These are phyloP conservation scores for Xylariaceae sp. DNA, from an alignment of 2,329 filamentous ascomycete species.

Conservation along the genomic window DNA sequence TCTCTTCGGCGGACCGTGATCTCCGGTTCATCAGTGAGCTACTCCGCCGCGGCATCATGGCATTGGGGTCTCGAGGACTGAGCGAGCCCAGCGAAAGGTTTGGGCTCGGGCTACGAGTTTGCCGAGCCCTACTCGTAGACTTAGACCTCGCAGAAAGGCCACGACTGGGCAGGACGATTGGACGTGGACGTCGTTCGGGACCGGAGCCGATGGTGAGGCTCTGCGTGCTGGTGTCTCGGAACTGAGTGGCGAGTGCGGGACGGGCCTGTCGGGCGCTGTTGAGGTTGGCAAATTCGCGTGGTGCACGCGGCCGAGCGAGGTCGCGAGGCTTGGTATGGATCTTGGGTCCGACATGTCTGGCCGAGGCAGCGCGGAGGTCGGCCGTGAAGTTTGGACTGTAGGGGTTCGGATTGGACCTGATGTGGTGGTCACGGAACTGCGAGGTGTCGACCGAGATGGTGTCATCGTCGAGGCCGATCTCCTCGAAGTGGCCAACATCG, in stretches of 20 bases:
- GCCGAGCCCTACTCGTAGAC: constrained; percentile 30
- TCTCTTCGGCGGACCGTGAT: constrained; percentile 64
- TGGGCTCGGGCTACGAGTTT: constrained; percentile 44
- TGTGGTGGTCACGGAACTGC: constrained; percentile 26
- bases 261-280: constrained; percentile 34
- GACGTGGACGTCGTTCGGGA: constrained; percentile 22
- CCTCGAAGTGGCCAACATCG: constrained; percentile 82
- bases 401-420: constrained; percentile 35
- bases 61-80: constrained; percentile 34
- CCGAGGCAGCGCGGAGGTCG: constrained; percentile 30
- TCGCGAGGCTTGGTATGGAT: constrained; percentile 23
- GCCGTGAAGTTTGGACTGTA: constrained; percentile 41
- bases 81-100: constrained; percentile 29
- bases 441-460: constrained; percentile 29
- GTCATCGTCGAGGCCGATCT: constrained; percentile 79
- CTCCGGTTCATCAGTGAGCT: constrained; percentile 64
- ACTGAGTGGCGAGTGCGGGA: constrained; percentile 37
- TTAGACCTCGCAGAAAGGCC: constrained; percentile 31
- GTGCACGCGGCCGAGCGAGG: constrained; percentile 20
- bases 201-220: constrained; percentile 25
- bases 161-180: constrained; percentile 23
- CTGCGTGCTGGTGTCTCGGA: constrained; percentile 37
- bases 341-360: constrained; percentile 20
- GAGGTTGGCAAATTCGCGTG: constrained; percentile 24
- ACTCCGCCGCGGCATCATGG: constrained; percentile 43